Evolutionary conservation across 306 rosid genomes (phyloP), one percentile per base, ranked within the genome.

Genomic region (Gleditsia sinensis): DNA sequence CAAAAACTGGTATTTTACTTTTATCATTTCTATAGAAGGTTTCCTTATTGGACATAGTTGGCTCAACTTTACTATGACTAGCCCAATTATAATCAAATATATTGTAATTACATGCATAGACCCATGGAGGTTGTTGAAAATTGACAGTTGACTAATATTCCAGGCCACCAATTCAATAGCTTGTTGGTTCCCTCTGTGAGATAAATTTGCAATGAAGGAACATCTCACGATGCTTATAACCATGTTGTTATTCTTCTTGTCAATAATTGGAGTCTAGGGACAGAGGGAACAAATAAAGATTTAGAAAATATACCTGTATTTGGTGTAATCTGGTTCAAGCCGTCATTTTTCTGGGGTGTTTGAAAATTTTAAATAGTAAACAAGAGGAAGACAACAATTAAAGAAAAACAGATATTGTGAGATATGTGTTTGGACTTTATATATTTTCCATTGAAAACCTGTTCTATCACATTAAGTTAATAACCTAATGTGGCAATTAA

Each of bases 1-100:
- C 88, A 3, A 92, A 94, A 87, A 90, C 99, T 78, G 99, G 99
- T 92, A 88, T 66, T 70, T 43, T 65, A 33, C 43, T 24, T 34
- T 42, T 24, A 21, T 69, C 37, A 55, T 78, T 58, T 77, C 49
- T 11, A 43, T 27, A 14, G 63, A 61, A 32, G 6, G 16, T 30
- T 68, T 60, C 65, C 78, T 21, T 74, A 5, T n/a, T 37, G 62
- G 57, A 43, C 75, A 40, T 33, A 46, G 32, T 53, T 55, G 53
- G 56, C 67, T 6, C 42, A 72, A 50, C 9, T 61, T 20, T 32
- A 9, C 25, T 57, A 9, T 59, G 27, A 75, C 46, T 66, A 75
- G 34, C 62, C 55, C 9, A 34, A 30, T 43, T 50, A 16, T 9
- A 19, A 7, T 63, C 33, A 64, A 10, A 34, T 45, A 25, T 39